Percentiles rank a stretch among this genome's conserved stretches.
These are phyloP conservation scores for Amanita molliuscula DNA, from an alignment of 768 basidiomycete species.

Conservation along the genomic window DNA sequence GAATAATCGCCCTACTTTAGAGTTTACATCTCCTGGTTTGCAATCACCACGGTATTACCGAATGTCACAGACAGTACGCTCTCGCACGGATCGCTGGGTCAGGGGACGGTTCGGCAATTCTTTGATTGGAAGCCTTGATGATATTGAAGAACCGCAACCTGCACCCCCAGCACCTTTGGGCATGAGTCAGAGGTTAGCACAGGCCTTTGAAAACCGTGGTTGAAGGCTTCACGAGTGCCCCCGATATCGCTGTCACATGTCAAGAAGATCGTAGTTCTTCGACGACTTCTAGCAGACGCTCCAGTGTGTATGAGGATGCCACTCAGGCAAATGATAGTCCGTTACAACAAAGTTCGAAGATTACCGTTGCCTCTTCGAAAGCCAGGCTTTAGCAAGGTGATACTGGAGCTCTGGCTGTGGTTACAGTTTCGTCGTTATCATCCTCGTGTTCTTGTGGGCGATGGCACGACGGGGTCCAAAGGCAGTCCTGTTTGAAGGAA, in stretches of 20 bases:
- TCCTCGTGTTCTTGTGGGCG: conserved; percentile 69
- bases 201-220: conserved; percentile 37
- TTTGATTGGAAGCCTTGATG: conserved; percentile 1
- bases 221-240: conserved; percentile 21
- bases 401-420: conserved; percentile 79
- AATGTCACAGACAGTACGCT: conserved; percentile 42
- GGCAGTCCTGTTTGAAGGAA: conserved; percentile 33
- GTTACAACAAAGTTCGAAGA: neutral
- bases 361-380: conserved; percentile 9
- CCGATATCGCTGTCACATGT: neutral
- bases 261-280: neutral
- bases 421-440: conserved; percentile 68
- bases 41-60: conserved; percentile 24
- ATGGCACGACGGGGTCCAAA: conserved; percentile 74
- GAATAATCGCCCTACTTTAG: conserved; percentile 1
- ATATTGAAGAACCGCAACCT: conserved; percentile 10
- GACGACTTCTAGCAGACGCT: neutral
- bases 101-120: conserved; percentile 41
- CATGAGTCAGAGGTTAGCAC: conserved; percentile 29
- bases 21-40: conserved; percentile 10
- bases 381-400: conserved; percentile 24
- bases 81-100: conserved; percentile 50
- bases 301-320: conserved; percentile 5
- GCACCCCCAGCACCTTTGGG: conserved; percentile 13
- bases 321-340: neutral